Evolutionary conservation across 768 basidiomycete genomes (phyloP).

Genomic region (Lactarius hengduanensis): DNA sequence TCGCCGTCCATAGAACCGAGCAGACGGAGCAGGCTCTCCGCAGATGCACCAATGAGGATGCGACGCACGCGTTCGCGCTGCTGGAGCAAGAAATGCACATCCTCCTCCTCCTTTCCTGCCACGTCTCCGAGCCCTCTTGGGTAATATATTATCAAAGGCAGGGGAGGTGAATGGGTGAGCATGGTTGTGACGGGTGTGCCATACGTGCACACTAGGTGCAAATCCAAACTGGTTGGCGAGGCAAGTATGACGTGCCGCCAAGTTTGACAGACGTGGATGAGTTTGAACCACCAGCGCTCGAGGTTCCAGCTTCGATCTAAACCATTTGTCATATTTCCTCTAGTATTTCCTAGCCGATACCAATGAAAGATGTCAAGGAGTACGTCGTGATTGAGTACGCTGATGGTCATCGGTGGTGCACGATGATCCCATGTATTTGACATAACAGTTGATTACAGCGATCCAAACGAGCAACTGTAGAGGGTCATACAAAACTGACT

Average conservation of each 20-base stretch:
- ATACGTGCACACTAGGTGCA: constrained; percentile 7
- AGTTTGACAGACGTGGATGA: neutral
- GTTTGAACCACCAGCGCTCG: too few species aligned
- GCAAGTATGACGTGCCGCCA: constrained; percentile 10
- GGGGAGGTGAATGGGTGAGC: neutral
- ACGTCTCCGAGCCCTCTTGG: too few species aligned
- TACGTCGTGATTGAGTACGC: neutral
- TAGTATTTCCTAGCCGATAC: neutral
- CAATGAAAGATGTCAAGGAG: constrained; percentile 7
- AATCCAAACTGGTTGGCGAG: neutral
- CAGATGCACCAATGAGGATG: too few species aligned
- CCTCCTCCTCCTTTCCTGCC: neutral
- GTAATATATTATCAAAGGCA: constrained; percentile 13
- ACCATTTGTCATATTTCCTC: too few species aligned
- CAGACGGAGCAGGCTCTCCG: too few species aligned
- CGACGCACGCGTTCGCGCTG: constrained; percentile 9
- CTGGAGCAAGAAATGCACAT: neutral
- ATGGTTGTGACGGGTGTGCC: constrained; percentile 3
- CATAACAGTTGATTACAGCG: too few species aligned
- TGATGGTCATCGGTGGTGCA: neutral
- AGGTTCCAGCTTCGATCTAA: neutral
- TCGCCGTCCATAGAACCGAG: too few species aligned
- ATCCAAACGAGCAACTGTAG: too few species aligned
- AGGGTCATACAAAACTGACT: too few species aligned
- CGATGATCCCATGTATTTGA: too few species aligned